Conservation (phyloP, 2,329 filamentous ascomycete species). For the Eutypella sp. region DNA sequence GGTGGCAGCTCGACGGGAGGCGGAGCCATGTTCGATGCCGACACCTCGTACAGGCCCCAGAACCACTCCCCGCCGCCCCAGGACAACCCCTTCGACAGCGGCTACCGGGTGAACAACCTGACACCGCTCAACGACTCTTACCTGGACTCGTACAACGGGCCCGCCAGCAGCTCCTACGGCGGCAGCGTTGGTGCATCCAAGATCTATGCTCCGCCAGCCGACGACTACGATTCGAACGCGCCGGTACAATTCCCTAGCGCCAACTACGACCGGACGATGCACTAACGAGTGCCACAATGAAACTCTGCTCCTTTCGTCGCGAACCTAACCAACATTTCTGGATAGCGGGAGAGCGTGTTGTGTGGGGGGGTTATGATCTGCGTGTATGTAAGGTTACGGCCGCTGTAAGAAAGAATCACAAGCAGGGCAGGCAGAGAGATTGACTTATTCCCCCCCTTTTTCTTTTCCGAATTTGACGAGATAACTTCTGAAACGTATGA, state of each 20-base stretch:
- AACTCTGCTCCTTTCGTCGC: too few species aligned
- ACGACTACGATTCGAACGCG: slow-evolving; percentile 40
- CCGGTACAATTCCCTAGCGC: slow-evolving; percentile 52
- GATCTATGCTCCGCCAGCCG: slow-evolving; percentile 35
- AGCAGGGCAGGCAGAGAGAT: too few species aligned
- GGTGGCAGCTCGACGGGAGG: slow-evolving; percentile 17
- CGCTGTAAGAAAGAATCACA: too few species aligned
- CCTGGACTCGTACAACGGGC: slow-evolving; percentile 19
- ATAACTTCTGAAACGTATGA: too few species aligned
- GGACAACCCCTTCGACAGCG: slow-evolving; percentile 36
- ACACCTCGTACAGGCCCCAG: slow-evolving; percentile 43
- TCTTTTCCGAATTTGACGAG: too few species aligned
- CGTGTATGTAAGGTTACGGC: too few species aligned
- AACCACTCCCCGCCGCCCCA: slow-evolving; percentile 25
- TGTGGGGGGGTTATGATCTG: not conserved
- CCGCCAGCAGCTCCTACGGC: slow-evolving; percentile 12
- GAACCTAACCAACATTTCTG: too few species aligned
- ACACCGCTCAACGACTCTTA: slow-evolving; percentile 24
- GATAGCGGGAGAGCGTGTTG: not conserved
- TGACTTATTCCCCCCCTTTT: too few species aligned
- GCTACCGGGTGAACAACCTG: slow-evolving; percentile 37
- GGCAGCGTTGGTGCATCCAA: too few species aligned
- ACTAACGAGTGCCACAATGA: too few species aligned
- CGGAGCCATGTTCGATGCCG: slow-evolving; percentile 41
- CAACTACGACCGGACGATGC: slow-evolving; percentile 50